phyloP scores from a whole-genome alignment of 805 yeast genomes.

The Starmerella asiatica region DNA sequence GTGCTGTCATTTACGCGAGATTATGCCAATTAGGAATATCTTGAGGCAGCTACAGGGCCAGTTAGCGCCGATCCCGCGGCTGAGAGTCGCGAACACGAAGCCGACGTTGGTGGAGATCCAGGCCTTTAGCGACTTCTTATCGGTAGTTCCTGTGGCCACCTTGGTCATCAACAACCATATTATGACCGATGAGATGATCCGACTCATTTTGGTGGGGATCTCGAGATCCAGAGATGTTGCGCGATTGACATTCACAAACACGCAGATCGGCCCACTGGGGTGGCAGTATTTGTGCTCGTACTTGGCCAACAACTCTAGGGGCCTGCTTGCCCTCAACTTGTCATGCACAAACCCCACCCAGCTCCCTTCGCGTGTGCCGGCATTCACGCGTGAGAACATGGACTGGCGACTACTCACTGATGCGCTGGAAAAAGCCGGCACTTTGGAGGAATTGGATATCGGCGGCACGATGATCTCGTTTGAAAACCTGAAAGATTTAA shows the following conservation, averaged over 20 bases:
- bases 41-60: conserved; percentile 67
- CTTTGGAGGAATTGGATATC: conserved; percentile 63
- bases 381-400: conserved; percentile 49
- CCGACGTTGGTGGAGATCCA: conserved; percentile 82
- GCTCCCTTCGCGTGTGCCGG: conserved; percentile 13
- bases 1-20: conserved; percentile 86
- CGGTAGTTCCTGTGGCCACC: conserved; percentile 70
- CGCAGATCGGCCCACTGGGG: conserved; percentile 54
- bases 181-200: conserved; percentile 62
- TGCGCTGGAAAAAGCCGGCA: conserved; percentile 53
- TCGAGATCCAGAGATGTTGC: conserved; percentile 51
- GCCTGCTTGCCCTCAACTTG: conserved; percentile 22
- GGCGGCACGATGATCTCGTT: conserved; percentile 55
- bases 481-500: conserved; percentile 41
- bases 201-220: conserved; percentile 57
- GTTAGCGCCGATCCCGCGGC: conserved; percentile 54
- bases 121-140: conserved; percentile 74
- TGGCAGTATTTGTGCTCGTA: conserved; percentile 76
- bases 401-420: conserved; percentile 72
- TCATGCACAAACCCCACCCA: conserved; percentile 21
- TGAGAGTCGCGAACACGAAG: conserved; percentile 70
- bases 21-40: conserved; percentile 82
- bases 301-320: conserved; percentile 40
- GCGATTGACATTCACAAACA: conserved; percentile 65
- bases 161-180: conserved; percentile 68